Conservation (phyloP, 2,329 filamentous ascomycete species). For the Stagonosporopsis cucurbitacearum region DNA sequence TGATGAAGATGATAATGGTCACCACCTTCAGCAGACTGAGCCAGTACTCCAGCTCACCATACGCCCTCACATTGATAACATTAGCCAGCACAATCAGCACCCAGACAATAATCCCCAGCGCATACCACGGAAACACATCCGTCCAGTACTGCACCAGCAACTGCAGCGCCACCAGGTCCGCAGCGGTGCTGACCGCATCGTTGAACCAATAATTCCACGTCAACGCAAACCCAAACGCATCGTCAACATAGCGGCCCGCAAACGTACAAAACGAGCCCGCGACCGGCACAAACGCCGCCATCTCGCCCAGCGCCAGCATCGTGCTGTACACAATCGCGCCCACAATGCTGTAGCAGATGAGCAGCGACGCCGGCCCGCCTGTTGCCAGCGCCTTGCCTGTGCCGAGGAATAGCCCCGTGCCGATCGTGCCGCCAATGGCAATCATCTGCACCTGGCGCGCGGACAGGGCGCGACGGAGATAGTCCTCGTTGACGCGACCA, state of each 20-base stretch:
- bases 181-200: constrained; percentile 42
- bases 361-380: constrained; percentile 48
- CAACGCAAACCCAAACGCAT: constrained; percentile 63
- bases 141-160: constrained; percentile 48
- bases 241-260: constrained; percentile 56
- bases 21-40: constrained; percentile 43
- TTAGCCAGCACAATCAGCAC: constrained; percentile 44
- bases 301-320: constrained; percentile 48
- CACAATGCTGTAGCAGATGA: constrained; percentile 49
- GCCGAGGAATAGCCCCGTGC: constrained; percentile 66
- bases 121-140: constrained; percentile 42
- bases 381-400: constrained; percentile 60
- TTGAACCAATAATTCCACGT: constrained; percentile 46
- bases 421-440: constrained; percentile 66
- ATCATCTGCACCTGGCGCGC: constrained; percentile 67
- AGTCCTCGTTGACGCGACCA: constrained; percentile 31
- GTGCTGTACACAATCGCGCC: constrained; percentile 42
- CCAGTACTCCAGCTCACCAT: constrained; percentile 49
- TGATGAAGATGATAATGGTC: constrained; percentile 45
- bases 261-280: constrained; percentile 41
- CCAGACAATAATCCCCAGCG: constrained; percentile 40
- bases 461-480: constrained; percentile 33
- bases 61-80: constrained; percentile 46
- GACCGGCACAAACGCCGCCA: constrained; percentile 48
- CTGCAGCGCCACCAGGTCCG: constrained; percentile 45